A percentile compares a stretch with the other conserved stretches of the same genome.
Conservation (phyloP, 192 early-diverging fungal species). For the Backusella parvicylindrica region DNA sequence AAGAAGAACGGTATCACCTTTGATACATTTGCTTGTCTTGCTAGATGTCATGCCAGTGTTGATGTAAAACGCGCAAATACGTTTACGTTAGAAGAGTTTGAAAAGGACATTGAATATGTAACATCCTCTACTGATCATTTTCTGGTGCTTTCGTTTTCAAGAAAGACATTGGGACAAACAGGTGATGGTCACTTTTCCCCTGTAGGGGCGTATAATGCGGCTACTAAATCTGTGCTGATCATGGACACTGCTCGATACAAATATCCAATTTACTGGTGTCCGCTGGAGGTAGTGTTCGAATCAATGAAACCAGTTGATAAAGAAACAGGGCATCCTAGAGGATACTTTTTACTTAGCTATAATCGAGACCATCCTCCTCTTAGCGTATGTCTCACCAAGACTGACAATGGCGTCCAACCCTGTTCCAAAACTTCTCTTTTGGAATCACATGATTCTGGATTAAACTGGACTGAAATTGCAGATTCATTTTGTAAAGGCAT, state of each 20-base stretch:
- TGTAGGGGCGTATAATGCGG: slow-evolving; percentile 77
- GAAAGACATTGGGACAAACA: slow-evolving; percentile 75
- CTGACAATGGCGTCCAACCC: not conserved
- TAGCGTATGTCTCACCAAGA: slow-evolving; percentile 37
- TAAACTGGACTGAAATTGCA: slow-evolving; percentile 48
- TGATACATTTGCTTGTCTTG: slow-evolving; percentile 84
- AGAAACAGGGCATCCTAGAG: slow-evolving; percentile 77
- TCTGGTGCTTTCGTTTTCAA: slow-evolving; percentile 87
- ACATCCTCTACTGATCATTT: slow-evolving; percentile 70
- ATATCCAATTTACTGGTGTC: slow-evolving; percentile 86
- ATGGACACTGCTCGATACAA: slow-evolving; percentile 90
- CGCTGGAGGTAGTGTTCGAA: slow-evolving; percentile 71
- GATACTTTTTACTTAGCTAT: slow-evolving; percentile 79
- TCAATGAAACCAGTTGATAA: slow-evolving; percentile 78
- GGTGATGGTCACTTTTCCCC: slow-evolving; percentile 95
- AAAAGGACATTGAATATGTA: slow-evolving; percentile 67
- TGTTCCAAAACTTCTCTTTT: not conserved
- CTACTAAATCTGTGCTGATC: slow-evolving; percentile 70
- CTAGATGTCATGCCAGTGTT: slow-evolving; percentile 80
- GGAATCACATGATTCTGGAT: not conserved
- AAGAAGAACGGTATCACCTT: slow-evolving; percentile 86
- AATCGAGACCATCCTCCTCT: slow-evolving; percentile 25
- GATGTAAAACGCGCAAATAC: slow-evolving; percentile 66
- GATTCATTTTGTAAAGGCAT: slow-evolving; percentile 54
- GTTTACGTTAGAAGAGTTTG: slow-evolving; percentile 72